Conservation (phyloP, 176 grass and related monocot species). For the Carex parvula region DNA sequence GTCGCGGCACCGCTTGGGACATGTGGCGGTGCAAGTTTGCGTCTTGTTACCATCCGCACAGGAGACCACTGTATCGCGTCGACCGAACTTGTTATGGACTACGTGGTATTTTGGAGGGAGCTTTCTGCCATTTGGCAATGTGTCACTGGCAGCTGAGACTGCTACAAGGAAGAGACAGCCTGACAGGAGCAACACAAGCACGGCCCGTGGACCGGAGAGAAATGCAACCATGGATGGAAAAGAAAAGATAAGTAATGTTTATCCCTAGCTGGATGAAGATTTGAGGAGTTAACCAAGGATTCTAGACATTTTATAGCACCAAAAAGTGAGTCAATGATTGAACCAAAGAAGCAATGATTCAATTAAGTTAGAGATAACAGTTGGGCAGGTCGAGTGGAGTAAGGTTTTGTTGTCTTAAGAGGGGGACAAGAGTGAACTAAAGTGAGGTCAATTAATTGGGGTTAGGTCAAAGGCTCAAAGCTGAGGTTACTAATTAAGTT, state of each 20-base stretch:
- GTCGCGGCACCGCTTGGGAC: background rate
- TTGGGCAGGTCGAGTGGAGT: background rate
- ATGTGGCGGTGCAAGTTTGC: constrained; percentile 15
- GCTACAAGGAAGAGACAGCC: constrained; percentile 3
- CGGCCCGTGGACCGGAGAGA: background rate
- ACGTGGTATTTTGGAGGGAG: background rate
- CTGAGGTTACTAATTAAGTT: background rate
- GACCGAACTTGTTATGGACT: background rate
- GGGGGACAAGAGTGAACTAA: background rate
- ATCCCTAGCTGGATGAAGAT: background rate
- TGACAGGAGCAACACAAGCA: constrained; percentile 1
- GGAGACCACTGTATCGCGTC: constrained; percentile 18
- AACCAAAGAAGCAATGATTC: background rate
- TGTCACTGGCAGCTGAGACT: constrained; percentile 1
- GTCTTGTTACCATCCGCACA: constrained; percentile 16
- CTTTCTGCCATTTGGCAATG: background rate
- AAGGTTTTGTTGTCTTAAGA: background rate
- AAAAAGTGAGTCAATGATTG: constrained; percentile 9
- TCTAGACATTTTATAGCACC: background rate
- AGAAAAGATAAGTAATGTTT: background rate
- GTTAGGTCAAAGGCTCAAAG: background rate
- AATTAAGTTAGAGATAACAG: background rate
- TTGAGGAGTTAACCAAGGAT: background rate
- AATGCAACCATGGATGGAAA: constrained; percentile 18
- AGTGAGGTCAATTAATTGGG: background rate